Evolutionary conservation across 192 early-diverging fungal species (phyloP).

Genomic region (Irineochytrium annulatum): DNA sequence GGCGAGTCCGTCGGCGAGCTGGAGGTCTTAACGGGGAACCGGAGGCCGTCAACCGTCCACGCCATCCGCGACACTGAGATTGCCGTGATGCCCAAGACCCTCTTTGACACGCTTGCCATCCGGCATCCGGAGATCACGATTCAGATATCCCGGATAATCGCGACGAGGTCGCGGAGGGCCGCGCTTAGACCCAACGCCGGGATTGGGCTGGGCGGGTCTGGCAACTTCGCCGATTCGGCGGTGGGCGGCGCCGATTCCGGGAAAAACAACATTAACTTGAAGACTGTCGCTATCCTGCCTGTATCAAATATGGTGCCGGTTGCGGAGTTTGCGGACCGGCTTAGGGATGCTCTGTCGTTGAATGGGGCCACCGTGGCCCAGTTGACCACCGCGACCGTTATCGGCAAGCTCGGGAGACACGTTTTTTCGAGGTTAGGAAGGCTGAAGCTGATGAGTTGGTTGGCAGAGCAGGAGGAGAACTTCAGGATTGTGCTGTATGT

Average conservation of each 20-base stretch:
- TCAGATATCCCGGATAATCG: conserved; percentile 85
- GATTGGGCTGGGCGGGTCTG: conserved; percentile 8
- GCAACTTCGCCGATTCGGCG: background rate
- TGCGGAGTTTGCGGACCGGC: conserved; percentile 77
- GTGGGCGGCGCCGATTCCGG: conserved; percentile 15
- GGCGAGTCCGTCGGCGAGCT: conserved; percentile 95
- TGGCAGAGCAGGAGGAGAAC: conserved; percentile 90
- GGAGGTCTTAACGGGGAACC: conserved; percentile 75
- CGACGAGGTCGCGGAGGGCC: conserved; percentile 43
- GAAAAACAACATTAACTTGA: conserved; percentile 86
- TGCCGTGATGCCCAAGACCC: conserved; percentile 88
- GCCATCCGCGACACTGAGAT: conserved; percentile 97
- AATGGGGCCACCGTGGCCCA: conserved; percentile 70
- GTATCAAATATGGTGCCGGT: conserved; percentile 79
- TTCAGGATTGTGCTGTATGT: conserved; percentile 88
- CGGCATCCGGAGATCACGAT: conserved; percentile 90
- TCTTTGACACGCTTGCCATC: conserved; percentile 88
- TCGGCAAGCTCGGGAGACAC: conserved; percentile 79
- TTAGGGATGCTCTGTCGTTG: conserved; percentile 66
- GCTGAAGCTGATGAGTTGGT: conserved; percentile 88
- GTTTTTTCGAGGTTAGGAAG: conserved; percentile 88
- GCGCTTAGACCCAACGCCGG: background rate
- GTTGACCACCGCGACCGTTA: conserved; percentile 78
- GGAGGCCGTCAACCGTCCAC: conserved; percentile 81
- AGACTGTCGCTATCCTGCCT: conserved; percentile 91